Percentiles rank a stretch among this genome's conserved stretches.
phyloP scores from a whole-genome alignment of 352 stramenopile species.

The Phytophthora macrochlamydospora region DNA sequence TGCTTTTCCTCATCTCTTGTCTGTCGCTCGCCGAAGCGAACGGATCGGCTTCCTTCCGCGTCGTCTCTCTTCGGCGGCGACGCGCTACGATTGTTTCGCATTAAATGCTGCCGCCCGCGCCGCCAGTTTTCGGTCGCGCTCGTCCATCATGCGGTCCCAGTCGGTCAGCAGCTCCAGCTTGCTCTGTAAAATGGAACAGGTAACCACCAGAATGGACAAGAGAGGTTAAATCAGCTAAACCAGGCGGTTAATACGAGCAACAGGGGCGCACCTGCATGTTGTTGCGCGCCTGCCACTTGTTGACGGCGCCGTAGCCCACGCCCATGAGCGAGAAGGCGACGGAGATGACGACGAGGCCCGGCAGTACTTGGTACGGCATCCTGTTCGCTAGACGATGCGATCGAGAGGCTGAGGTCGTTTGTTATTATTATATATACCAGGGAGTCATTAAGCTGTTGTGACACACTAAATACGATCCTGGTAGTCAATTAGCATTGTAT shows the following conservation, averaged over 20 bases:
- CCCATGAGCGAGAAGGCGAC: slow-evolving; percentile 83
- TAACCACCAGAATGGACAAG: not conserved
- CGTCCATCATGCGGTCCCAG: slow-evolving; percentile 86
- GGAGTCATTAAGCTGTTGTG: too few relatives aligned
- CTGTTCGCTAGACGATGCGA: slow-evolving; percentile 3
- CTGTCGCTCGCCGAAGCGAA: not conserved
- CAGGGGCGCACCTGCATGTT: slow-evolving; percentile 65
- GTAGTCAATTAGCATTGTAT: not conserved
- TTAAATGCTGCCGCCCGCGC: slow-evolving; percentile 41
- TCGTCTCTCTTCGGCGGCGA: slow-evolving; percentile 3
- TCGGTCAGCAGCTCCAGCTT: slow-evolving; percentile 80
- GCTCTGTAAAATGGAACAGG: slow-evolving; percentile 37
- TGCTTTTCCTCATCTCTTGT: slow-evolving; percentile 6
- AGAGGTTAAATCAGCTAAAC: slow-evolving; percentile 15
- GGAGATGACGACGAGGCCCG: slow-evolving; percentile 78
- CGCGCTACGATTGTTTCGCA: slow-evolving; percentile 35
- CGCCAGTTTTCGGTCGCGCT: slow-evolving; percentile 71
- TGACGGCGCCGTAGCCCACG: slow-evolving; percentile 69
- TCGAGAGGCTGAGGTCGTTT: too few relatives aligned
- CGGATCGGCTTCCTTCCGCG: not conserved
- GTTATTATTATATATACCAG: too few relatives aligned
- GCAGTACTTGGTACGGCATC: slow-evolving; percentile 89
- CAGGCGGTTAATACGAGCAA: not conserved
- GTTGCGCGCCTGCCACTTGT: slow-evolving; percentile 73
- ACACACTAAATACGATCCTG: too few relatives aligned